Percentiles rank a stretch among this genome's conserved stretches.
Evolutionary conservation across 306 rosid genomes (phyloP).

Genomic region (Cucurbita pepo): DNA sequence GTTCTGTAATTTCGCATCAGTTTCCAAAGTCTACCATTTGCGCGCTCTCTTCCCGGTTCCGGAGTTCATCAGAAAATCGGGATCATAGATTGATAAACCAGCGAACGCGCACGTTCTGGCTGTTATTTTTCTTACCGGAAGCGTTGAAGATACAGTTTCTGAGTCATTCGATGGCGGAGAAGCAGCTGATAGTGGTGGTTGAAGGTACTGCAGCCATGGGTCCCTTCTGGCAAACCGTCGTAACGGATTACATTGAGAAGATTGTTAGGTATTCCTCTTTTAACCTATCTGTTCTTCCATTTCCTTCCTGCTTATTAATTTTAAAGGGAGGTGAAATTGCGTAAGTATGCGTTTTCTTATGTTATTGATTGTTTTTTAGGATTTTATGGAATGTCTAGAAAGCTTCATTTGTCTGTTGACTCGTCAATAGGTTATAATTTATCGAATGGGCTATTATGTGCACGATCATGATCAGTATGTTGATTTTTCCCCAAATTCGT

Average conservation of each 20-base stretch:
- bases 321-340: background rate
- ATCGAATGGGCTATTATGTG: background rate
- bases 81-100: background rate
- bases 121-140: background rate
- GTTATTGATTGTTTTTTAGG: background rate
- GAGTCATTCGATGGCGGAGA: conserved; percentile 41
- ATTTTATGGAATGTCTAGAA: background rate
- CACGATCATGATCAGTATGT: background rate
- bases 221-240: conserved; percentile 48
- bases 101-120: background rate
- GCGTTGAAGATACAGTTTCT: background rate
- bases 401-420: background rate
- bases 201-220: conserved; percentile 87
- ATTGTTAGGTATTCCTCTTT: conserved; percentile 37
- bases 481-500: background rate
- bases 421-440: background rate
- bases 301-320: background rate
- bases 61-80: background rate
- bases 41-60: background rate
- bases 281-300: background rate
- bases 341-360: background rate
- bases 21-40: background rate
- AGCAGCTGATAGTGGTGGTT: conserved; percentile 61
- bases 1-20: background rate
- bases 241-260: conserved; percentile 61